phyloP scores from a whole-genome alignment of 805 yeast genomes.

The Ogataea haglerorum region DNA sequence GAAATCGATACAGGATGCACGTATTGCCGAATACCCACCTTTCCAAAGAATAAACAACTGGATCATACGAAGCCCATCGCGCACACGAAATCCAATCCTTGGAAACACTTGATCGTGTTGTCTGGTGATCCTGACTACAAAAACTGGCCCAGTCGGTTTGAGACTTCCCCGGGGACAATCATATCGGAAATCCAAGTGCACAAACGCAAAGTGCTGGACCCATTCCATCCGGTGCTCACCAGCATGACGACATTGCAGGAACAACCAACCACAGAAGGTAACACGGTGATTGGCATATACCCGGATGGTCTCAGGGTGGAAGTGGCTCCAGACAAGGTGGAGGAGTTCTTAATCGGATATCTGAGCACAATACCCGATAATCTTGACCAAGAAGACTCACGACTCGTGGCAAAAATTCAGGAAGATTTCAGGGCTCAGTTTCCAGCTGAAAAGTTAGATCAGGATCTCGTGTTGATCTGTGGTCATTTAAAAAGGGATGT shows the following conservation, averaged over 20 bases:
- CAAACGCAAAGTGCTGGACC: constrained; percentile 36
- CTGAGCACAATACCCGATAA: constrained; percentile 35
- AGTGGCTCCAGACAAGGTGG: constrained; percentile 28
- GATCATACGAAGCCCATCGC: constrained; percentile 38
- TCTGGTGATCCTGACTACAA: constrained; percentile 39
- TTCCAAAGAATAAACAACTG: constrained; percentile 43
- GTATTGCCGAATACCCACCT: constrained; percentile 41
- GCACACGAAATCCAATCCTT: constrained; percentile 47
- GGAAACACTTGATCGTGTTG: constrained; percentile 55
- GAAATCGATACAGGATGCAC: constrained; percentile 60
- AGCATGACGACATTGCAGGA: constrained; percentile 41
- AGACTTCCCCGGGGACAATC: constrained; percentile 43
- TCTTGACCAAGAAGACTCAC: constrained; percentile 7
- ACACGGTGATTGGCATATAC: constrained; percentile 30
- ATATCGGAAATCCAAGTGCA: constrained; percentile 37
- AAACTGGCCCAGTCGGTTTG: constrained; percentile 50
- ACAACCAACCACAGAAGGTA: constrained; percentile 24
- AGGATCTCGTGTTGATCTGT: constrained; percentile 51
- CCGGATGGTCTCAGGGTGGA: constrained; percentile 51
- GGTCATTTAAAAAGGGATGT: constrained; percentile 63
- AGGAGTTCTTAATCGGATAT: constrained; percentile 40
- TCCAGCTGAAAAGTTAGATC: constrained; percentile 12
- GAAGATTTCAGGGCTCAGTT: constrained; percentile 13
- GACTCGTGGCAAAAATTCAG: constrained; percentile 8
- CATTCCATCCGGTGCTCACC: constrained; percentile 48